Evolutionary conservation across 768 basidiomycete species (phyloP).

Genomic region (Lentinula aciculospora): DNA sequence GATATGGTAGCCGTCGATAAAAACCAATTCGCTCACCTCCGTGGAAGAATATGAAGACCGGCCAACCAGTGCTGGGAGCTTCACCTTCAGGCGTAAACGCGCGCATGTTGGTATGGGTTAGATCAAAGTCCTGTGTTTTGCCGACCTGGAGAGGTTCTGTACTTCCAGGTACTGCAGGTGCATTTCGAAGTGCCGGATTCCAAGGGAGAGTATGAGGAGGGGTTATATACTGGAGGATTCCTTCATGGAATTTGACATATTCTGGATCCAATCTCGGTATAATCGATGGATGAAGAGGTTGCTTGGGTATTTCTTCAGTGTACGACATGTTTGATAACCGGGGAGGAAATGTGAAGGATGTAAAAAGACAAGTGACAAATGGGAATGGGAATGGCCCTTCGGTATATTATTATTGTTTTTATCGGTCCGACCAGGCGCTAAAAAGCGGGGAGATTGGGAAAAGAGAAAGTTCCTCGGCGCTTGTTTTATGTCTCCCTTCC

Average conservation of each 20-base stretch:
- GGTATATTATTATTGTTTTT: too few species aligned
- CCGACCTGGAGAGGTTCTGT: slow-evolving; percentile 54
- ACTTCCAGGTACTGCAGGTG: slow-evolving; percentile 48
- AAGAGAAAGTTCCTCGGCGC: too few species aligned
- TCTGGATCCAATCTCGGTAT: slow-evolving; percentile 56
- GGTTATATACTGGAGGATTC: slow-evolving; percentile 35
- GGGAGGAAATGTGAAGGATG: not conserved
- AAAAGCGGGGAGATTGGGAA: too few species aligned
- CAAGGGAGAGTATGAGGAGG: slow-evolving; percentile 57
- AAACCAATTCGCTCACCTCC: slow-evolving; percentile 40
- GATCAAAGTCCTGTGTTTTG: slow-evolving; percentile 42
- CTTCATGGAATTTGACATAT: slow-evolving; percentile 59
- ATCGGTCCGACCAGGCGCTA: too few species aligned
- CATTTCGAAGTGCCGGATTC: slow-evolving; percentile 51
- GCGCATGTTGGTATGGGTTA: slow-evolving; percentile 50
- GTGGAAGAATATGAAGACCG: slow-evolving; percentile 68
- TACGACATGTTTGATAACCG: slow-evolving; percentile 7
- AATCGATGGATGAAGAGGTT: slow-evolving; percentile 62
- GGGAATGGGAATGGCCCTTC: too few species aligned
- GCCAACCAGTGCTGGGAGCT: slow-evolving; percentile 56
- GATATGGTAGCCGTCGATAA: too few species aligned
- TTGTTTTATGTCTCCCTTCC: too few species aligned
- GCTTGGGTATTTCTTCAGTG: slow-evolving; percentile 14
- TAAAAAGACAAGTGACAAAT: too few species aligned
- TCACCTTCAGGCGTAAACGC: slow-evolving; percentile 57